These are phyloP conservation scores for Calonectria pteridis DNA, from an alignment of 2,329 filamentous ascomycete genomes.

Conservation along the genomic window DNA sequence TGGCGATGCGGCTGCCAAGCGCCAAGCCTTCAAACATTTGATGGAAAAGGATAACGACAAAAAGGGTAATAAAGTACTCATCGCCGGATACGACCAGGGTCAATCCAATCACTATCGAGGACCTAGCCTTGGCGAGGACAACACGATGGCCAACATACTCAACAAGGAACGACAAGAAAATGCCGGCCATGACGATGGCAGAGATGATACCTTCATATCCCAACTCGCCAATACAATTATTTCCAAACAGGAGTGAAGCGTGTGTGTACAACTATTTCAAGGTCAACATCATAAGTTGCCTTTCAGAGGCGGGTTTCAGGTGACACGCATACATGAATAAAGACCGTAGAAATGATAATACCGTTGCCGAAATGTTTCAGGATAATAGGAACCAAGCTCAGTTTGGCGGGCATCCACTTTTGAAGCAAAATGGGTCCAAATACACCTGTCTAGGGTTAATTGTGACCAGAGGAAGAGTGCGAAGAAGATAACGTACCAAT, in stretches of 20 bases:
- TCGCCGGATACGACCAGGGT: slow-evolving; percentile 73
- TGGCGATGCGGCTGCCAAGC: slow-evolving; percentile 77
- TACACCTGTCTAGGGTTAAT: slow-evolving; percentile 52
- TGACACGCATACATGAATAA: slow-evolving; percentile 69
- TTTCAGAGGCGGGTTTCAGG: background rate
- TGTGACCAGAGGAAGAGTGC: slow-evolving; percentile 39
- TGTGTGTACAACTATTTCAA: slow-evolving; percentile 76
- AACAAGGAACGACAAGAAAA: slow-evolving; percentile 79
- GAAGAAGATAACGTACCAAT: slow-evolving; percentile 60
- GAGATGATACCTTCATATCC: slow-evolving; percentile 77
- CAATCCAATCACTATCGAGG: slow-evolving; percentile 69
- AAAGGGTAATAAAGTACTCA: slow-evolving; percentile 68
- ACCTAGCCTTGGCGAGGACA: slow-evolving; percentile 54
- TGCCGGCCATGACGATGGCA: slow-evolving; percentile 79
- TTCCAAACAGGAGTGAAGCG: slow-evolving; percentile 78
- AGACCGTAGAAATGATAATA: slow-evolving; percentile 78
- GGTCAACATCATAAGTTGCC: background rate
- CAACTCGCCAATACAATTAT: slow-evolving; percentile 75
- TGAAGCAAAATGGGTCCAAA: slow-evolving; percentile 75
- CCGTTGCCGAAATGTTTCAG: slow-evolving; percentile 82
- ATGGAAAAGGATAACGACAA: slow-evolving; percentile 80
- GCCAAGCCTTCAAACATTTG: slow-evolving; percentile 84
- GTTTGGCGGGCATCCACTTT: slow-evolving; percentile 65
- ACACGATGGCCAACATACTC: slow-evolving; percentile 76
- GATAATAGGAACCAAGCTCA: slow-evolving; percentile 67